phyloP scores from a whole-genome alignment of 352 stramenopile genomes.

The Globisporangium irregulare region DNA sequence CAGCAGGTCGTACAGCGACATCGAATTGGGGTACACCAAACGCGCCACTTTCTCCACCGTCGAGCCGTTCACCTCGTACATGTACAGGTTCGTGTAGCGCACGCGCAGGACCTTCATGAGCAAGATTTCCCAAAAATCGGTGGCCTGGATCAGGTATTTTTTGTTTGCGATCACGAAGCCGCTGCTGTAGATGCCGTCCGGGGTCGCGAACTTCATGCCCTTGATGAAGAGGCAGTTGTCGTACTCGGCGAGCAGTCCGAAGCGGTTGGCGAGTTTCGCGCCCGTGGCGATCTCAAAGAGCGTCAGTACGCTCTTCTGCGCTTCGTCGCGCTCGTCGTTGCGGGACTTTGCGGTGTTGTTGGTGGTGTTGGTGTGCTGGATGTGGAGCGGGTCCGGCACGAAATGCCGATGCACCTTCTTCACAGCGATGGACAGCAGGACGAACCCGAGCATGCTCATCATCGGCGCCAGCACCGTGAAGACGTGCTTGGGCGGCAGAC shows the following conservation, averaged over 20 bases:
- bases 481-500: constrained; percentile 1
- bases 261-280: constrained; percentile 21
- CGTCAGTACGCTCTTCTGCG: constrained; percentile 24
- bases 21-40: constrained; percentile 9
- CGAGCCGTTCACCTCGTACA: constrained; percentile 12
- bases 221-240: constrained; percentile 32
- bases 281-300: constrained; percentile 24
- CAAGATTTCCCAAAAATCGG: neutral
- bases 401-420: constrained; percentile 30
- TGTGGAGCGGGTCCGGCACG: constrained; percentile 5
- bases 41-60: constrained; percentile 10
- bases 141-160: neutral
- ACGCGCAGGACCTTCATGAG: constrained; percentile 12
- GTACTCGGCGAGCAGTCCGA: constrained; percentile 26
- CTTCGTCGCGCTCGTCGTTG: neutral
- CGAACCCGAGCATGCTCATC: neutral
- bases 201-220: constrained; percentile 29
- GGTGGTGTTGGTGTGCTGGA: neutral
- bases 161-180: constrained; percentile 17
- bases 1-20: constrained; percentile 3
- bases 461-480: neutral
- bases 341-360: neutral
- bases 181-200: constrained; percentile 21
- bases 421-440: neutral
- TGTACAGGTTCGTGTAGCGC: constrained; percentile 13